Conservation (phyloP, 441 rosid genomes). For the Macaranga tanarius region DNA sequence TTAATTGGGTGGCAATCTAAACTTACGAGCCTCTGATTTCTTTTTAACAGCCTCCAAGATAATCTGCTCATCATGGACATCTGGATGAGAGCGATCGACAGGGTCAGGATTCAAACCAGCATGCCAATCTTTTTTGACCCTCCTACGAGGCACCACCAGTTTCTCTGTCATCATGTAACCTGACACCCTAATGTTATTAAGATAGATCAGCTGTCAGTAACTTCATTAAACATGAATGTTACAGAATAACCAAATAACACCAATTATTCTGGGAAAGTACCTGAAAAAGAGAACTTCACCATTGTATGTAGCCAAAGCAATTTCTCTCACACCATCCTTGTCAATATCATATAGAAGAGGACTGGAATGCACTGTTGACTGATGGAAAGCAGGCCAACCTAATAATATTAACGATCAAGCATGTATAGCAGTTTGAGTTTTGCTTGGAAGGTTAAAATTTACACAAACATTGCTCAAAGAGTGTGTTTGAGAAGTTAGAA, state of each 20-base stretch:
- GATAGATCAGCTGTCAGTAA: neutral
- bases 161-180: conserved; percentile 97
- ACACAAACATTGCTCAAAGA: neutral
- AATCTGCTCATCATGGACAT: conserved; percentile 74
- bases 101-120: conserved; percentile 84
- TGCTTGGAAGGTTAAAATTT: neutral
- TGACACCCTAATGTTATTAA: conserved; percentile 61
- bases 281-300: conserved; percentile 97
- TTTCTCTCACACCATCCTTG: conserved; percentile 96
- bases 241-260: conserved; percentile 6
- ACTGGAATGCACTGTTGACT: conserved; percentile 94
- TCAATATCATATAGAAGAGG: conserved; percentile 95
- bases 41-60: conserved; percentile 56
- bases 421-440: neutral
- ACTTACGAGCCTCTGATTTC: conserved; percentile 56
- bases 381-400: conserved; percentile 99
- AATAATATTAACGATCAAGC: conserved; percentile 11
- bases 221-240: neutral
- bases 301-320: conserved; percentile 93
- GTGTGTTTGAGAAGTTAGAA: too few relatives aligned
- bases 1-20: conserved; percentile 3
- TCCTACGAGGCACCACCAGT: conserved; percentile 88
- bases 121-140: conserved; percentile 85
- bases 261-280: conserved; percentile 35
- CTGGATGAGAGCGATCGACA: conserved; percentile 93